Conservation (phyloP, 306 rosid species). For the Vicia villosa region DNA sequence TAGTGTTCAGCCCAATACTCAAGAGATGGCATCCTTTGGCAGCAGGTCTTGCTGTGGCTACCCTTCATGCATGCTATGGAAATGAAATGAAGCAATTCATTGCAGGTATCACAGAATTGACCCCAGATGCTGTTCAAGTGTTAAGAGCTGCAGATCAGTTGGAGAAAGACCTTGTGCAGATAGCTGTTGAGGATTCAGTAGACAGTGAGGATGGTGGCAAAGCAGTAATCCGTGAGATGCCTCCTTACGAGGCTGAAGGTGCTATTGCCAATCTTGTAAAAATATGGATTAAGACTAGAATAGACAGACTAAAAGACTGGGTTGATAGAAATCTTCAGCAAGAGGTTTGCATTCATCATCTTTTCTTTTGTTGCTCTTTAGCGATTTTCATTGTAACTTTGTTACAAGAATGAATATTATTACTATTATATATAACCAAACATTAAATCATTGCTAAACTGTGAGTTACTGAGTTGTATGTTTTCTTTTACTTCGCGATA, state of each 20-base stretch:
- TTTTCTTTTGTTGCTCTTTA: constrained; percentile 4
- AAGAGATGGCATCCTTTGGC: constrained; percentile 97
- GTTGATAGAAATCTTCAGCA: constrained; percentile 93
- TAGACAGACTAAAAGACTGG: constrained; percentile 91
- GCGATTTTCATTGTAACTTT: constrained; percentile 31
- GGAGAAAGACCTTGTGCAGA: constrained; percentile 95
- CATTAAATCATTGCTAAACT: too few relatives aligned
- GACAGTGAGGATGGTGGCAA: constrained; percentile 98
- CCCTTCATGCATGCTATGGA: constrained; percentile 91
- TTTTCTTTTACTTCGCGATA: too few relatives aligned
- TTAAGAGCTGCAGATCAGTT: constrained; percentile 95
- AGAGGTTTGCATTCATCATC: constrained; percentile 68
- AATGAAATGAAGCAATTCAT: constrained; percentile 90
- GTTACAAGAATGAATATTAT: too few relatives aligned
- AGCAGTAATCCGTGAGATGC: constrained; percentile 99
- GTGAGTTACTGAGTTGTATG: too few relatives aligned
- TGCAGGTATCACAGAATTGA: constrained; percentile 78
- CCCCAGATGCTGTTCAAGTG: constrained; percentile 94
- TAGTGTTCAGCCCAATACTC: constrained; percentile 85
- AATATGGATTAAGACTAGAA: constrained; percentile 85
- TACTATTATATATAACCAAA: too few relatives aligned
- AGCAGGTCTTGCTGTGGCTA: constrained; percentile 97
- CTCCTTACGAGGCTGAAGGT: constrained; percentile 93
- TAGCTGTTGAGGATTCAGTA: constrained; percentile 95
- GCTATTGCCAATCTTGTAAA: constrained; percentile 92